Conservation (phyloP, 371 early-diverging fungal genomes). For the Mucor piriformis region DNA sequence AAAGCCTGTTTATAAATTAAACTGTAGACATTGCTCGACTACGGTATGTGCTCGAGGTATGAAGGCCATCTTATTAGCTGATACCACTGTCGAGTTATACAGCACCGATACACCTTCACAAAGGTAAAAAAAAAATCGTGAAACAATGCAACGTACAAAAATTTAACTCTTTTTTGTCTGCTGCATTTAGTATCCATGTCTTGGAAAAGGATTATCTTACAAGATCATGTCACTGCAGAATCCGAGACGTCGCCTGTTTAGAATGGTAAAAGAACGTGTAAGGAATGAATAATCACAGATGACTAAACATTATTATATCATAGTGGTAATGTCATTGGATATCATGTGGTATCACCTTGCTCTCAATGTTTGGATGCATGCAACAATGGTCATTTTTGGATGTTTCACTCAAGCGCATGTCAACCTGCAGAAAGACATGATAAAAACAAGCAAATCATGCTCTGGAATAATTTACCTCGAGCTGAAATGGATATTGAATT, state of each 20-base stretch:
- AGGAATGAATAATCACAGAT: too few species aligned
- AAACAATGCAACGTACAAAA: background rate
- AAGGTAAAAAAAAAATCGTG: conserved; percentile 52
- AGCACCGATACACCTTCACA: conserved; percentile 89
- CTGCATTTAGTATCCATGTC: conserved; percentile 71
- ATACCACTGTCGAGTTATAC: conserved; percentile 80
- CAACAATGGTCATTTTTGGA: conserved; percentile 98
- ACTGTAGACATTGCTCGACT: conserved; percentile 42
- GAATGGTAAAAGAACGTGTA: conserved; percentile 69
- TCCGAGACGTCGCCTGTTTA: conserved; percentile 93
- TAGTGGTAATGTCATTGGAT: conserved; percentile 93
- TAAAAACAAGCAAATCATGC: conserved; percentile 27
- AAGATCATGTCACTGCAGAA: conserved; percentile 89
- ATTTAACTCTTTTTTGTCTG: background rate
- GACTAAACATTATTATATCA: too few species aligned
- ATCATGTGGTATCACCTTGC: conserved; percentile 96
- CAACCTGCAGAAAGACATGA: conserved; percentile 54
- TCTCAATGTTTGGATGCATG: conserved; percentile 86
- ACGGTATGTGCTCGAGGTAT: conserved; percentile 78
- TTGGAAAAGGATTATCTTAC: conserved; percentile 91
- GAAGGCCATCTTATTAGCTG: conserved; percentile 91
- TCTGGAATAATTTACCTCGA: conserved; percentile 57
- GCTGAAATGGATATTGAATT: conserved; percentile 50
- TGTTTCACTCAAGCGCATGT: conserved; percentile 92
- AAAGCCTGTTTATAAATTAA: conserved; percentile 44